Percentiles rank a stretch among this genome's conserved stretches.
phyloP scores from a whole-genome alignment of 768 basidiomycete genomes.

The Pholiota microspora region DNA sequence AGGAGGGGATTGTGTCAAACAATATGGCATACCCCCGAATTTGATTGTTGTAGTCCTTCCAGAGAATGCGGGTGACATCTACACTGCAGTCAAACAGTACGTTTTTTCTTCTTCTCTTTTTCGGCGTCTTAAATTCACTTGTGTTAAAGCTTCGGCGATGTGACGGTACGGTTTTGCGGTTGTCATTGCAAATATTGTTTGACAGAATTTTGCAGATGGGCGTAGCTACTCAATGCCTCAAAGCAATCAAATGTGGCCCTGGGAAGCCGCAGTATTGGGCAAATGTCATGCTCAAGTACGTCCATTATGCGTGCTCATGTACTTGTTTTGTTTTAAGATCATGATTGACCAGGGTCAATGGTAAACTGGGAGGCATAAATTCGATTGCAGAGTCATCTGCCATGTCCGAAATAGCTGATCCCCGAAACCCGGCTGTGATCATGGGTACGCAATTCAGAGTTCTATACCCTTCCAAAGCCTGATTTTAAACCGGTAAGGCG shows the following conservation, averaged over 20 bases:
- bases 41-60: constrained; percentile 72
- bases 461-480: background rate
- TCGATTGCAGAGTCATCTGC: constrained; percentile 57
- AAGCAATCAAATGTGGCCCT: constrained; percentile 54
- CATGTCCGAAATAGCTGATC: constrained; percentile 49
- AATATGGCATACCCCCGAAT: constrained; percentile 42
- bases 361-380: constrained; percentile 83
- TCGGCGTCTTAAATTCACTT: background rate
- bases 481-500: constrained; percentile 45
- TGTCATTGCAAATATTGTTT: background rate
- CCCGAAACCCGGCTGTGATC: constrained; percentile 69
- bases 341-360: constrained; percentile 63
- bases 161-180: constrained; percentile 19
- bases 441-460: constrained; percentile 49
- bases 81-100: constrained; percentile 77
- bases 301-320: constrained; percentile 1
- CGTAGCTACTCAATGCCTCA: constrained; percentile 80
- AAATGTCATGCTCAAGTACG: constrained; percentile 78
- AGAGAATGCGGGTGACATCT: constrained; percentile 69
- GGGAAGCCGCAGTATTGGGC: constrained; percentile 79
- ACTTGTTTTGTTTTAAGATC: background rate
- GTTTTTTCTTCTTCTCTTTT: constrained; percentile 24
- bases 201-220: constrained; percentile 45
- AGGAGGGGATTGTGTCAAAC: constrained; percentile 44
- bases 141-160: constrained; percentile 60